These are phyloP conservation scores for Leishmania tarentolae DNA, from an alignment of 208 protist genomes.

Conservation along the genomic window DNA sequence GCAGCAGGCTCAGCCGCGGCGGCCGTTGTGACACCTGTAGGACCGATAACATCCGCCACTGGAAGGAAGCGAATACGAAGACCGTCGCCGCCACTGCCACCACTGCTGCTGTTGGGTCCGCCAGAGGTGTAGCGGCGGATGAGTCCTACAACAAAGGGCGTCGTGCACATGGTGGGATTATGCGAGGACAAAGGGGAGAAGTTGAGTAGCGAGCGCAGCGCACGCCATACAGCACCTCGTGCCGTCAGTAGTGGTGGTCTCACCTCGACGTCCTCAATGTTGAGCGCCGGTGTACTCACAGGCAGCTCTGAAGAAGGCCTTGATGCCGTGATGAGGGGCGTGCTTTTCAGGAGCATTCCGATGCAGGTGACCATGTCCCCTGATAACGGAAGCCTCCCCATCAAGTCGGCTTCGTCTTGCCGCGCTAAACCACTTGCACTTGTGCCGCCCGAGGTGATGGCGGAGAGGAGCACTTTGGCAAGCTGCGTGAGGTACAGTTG, in stretches of 20 bases:
- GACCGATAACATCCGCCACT: constrained; percentile 6
- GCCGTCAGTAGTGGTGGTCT: neutral
- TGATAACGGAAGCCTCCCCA: constrained; percentile 3
- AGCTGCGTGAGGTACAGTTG: constrained; percentile 11
- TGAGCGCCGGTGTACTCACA: neutral
- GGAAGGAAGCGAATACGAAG: constrained; percentile 39
- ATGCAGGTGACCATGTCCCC: constrained; percentile 19
- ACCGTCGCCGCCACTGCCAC: neutral
- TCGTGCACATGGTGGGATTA: constrained; percentile 27
- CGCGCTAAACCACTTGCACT: neutral
- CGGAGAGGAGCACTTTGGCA: constrained; percentile 12
- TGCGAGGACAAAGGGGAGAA: constrained; percentile 19
- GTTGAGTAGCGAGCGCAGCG: constrained; percentile 20
- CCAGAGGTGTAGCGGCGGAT: constrained; percentile 32
- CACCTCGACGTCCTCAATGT: neutral
- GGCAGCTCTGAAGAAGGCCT: neutral
- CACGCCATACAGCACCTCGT: constrained; percentile 2
- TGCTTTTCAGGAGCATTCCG: constrained; percentile 11
- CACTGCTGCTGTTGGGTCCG: neutral
- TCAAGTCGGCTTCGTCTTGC: neutral
- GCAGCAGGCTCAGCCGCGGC: neutral
- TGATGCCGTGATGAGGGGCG: constrained; percentile 11
- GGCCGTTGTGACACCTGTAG: neutral
- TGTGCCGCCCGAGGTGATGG: neutral
- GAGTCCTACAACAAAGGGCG: constrained; percentile 37